A percentile compares a stretch with the other conserved stretches of the same genome.
Conservation (phyloP, 345 rosid genomes). For the Clarkia xantiana region DNA sequence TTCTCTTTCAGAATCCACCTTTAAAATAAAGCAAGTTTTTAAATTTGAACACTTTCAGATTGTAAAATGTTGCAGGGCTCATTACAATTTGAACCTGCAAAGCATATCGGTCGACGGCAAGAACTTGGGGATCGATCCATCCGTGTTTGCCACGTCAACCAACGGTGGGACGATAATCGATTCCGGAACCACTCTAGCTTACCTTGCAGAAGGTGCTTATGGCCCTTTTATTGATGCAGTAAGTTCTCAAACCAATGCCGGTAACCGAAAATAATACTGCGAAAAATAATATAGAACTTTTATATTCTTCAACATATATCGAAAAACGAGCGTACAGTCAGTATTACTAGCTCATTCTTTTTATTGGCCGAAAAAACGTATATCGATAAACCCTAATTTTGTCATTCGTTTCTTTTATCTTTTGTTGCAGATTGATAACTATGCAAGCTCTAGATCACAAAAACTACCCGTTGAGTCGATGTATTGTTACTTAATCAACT, state of each 20-base stretch:
- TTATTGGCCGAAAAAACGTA: too few species aligned
- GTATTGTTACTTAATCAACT: slow-evolving; percentile 46
- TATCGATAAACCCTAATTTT: too few species aligned
- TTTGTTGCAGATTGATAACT: slow-evolving; percentile 40
- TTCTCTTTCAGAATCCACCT: neutral
- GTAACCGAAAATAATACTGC: neutral
- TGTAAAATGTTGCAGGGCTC: slow-evolving; percentile 50
- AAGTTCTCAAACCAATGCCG: slow-evolving; percentile 16
- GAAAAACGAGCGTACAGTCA: too few species aligned
- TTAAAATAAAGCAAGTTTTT: too few species aligned
- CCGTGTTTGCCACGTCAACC: slow-evolving; percentile 58
- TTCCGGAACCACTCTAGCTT: slow-evolving; percentile 94
- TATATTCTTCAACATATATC: too few species aligned
- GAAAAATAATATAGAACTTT: neutral
- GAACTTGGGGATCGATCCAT: slow-evolving; percentile 44
- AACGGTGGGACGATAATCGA: slow-evolving; percentile 83
- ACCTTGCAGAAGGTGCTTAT: slow-evolving; percentile 73
- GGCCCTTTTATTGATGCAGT: slow-evolving; percentile 58
- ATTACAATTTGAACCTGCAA: slow-evolving; percentile 82
- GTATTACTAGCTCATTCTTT: too few species aligned
- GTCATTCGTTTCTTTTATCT: too few species aligned
- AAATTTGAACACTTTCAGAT: neutral
- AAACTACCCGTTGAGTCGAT: slow-evolving; percentile 45
- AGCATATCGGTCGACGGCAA: slow-evolving; percentile 76
- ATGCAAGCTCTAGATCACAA: slow-evolving; percentile 37